These are phyloP conservation scores for Solanum clarkiae DNA, from an alignment of 257 asterid genomes.

Conservation along the genomic window DNA sequence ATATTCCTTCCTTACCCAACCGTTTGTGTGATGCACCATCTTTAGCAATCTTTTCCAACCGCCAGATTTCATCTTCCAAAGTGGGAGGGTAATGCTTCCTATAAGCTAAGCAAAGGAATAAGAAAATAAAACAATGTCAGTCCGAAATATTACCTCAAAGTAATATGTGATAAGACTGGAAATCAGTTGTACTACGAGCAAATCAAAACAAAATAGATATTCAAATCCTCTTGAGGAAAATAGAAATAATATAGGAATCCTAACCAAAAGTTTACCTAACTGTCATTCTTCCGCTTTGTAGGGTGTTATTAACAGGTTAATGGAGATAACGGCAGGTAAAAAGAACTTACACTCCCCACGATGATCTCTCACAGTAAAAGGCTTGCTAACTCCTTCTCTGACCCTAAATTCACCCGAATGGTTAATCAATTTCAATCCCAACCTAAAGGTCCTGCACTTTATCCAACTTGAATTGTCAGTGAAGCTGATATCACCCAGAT, in stretches of 20 bases:
- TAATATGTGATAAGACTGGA: background rate
- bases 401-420: slow-evolving; percentile 19
- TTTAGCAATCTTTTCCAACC: slow-evolving; percentile 72
- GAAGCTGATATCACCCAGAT: slow-evolving; percentile 44
- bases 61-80: slow-evolving; percentile 63
- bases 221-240: background rate
- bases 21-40: slow-evolving; percentile 49
- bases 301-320: background rate
- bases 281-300: background rate
- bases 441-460: slow-evolving; percentile 68
- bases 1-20: slow-evolving; percentile 22
- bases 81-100: slow-evolving; percentile 69
- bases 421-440: slow-evolving; percentile 35
- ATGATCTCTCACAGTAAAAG: slow-evolving; percentile 81
- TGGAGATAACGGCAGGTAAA: background rate
- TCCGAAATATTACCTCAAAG: background rate
- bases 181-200: background rate
- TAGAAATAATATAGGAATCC: background rate
- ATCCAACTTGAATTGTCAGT: slow-evolving; percentile 94
- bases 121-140: background rate
- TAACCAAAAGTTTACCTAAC: background rate
- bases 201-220: background rate
- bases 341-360: slow-evolving; percentile 74
- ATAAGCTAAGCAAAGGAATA: slow-evolving; percentile 37
- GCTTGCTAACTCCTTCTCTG: slow-evolving; percentile 66